Evolutionary conservation across 164 flowering plant genomes (phyloP).

Genomic region (Chimonanthus salicifolius): DNA sequence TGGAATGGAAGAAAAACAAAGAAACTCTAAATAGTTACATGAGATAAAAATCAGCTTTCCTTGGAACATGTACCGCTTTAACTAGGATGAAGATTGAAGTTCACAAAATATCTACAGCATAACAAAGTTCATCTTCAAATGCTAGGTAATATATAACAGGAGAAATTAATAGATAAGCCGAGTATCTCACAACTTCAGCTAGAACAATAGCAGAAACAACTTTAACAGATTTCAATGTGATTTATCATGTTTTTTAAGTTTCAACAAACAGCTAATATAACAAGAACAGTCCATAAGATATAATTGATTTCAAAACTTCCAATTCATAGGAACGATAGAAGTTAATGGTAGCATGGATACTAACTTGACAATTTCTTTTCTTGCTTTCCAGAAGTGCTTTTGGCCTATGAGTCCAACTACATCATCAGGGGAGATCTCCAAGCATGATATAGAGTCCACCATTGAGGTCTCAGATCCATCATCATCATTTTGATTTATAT

Average conservation of each 20-base stretch:
- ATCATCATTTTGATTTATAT: slow-evolving; percentile 36
- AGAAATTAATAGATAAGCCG: neutral
- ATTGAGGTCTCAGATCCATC: slow-evolving; percentile 50
- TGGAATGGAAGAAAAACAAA: too few relatives aligned
- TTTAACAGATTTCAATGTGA: neutral
- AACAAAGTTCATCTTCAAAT: neutral
- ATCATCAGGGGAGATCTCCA: slow-evolving; percentile 60
- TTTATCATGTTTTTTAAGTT: neutral
- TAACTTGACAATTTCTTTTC: slow-evolving; percentile 75
- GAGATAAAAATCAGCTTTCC: neutral
- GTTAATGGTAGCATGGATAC: slow-evolving; percentile 19
- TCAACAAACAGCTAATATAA: neutral
- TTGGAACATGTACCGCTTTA: neutral
- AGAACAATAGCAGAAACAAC: neutral
- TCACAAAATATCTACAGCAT: neutral
- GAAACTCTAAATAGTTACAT: neutral
- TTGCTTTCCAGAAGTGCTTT: slow-evolving; percentile 74
- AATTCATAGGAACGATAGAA: neutral
- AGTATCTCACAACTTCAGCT: neutral
- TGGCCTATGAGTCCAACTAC: slow-evolving; percentile 65
- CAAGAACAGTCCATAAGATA: neutral
- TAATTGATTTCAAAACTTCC: neutral
- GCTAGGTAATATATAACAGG: neutral
- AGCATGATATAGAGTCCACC: slow-evolving; percentile 39
- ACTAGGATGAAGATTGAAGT: slow-evolving; percentile 1